A percentile compares a stretch with the other conserved stretches of the same genome.
These are phyloP conservation scores for Boletus bicolor DNA, from an alignment of 768 basidiomycete genomes.

Conservation along the genomic window DNA sequence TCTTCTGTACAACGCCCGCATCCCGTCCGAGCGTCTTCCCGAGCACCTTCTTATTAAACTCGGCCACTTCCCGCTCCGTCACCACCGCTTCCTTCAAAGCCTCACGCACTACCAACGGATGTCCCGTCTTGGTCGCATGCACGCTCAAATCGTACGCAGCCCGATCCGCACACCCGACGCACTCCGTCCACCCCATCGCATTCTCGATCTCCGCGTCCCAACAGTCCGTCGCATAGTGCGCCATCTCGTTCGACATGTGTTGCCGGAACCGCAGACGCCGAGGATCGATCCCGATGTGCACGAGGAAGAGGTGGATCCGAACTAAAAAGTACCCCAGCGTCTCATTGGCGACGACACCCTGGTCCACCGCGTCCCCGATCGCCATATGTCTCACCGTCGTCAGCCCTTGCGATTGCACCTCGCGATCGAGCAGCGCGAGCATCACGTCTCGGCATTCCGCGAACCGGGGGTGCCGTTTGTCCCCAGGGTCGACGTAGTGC, in stretches of 20 bases:
- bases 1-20: conserved; percentile 59
- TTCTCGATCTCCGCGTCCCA: conserved; percentile 99
- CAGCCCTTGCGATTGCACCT: conserved; percentile 75
- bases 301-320: conserved; percentile 84
- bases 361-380: conserved; percentile 85
- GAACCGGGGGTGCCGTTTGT: conserved; percentile 89
- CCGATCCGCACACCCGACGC: conserved; percentile 97
- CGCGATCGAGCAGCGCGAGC: conserved; percentile 75
- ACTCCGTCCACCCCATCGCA: conserved; percentile 89
- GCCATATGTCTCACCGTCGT: conserved; percentile 62
- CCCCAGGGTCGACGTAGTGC: conserved; percentile 93
- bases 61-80: conserved; percentile 72
- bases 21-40: conserved; percentile 90
- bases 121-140: conserved; percentile 80
- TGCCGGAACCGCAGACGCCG: conserved; percentile 87
- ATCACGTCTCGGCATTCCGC: conserved; percentile 70
- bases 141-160: conserved; percentile 95
- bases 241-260: conserved; percentile 99
- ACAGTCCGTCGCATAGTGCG: conserved; percentile 97
- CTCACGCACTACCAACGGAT: conserved; percentile 81
- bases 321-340: conserved; percentile 97
- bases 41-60: conserved; percentile 83
- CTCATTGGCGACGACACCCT: conserved; percentile 90
- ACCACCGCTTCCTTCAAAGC: conserved; percentile 82
- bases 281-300: conserved; percentile 88